Base-by-base conservation (phyloP, 2,329 filamentous ascomycete genomes). In the Stachybotrys echinatus region DNA sequence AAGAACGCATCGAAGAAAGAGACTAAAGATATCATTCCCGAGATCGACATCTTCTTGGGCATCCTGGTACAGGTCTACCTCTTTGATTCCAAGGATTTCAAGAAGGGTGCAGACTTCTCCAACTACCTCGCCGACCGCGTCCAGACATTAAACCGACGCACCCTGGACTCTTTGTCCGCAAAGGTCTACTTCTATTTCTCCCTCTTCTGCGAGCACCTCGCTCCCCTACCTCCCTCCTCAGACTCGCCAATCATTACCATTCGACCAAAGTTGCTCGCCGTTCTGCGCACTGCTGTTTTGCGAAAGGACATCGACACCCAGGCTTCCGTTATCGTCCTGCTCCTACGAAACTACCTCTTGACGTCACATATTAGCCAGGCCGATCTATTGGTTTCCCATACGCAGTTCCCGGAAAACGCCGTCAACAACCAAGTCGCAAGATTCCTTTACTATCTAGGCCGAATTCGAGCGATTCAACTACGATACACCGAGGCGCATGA, bases 141-240 rank as follows among this genome's bases (percentile, higher is more conserved):
- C 67, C 90, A 95, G 63, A 80, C 84, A 48, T 79, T 95, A 66
- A 99, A 99, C 76, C 88, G 94, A 55, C 86, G 94, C 61, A 97
- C 94, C 21, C 76, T 99, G 54, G 94, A 99, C 70, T 91, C 92
- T 46, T 83, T 99, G 52, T 89, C 92, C 52, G 91, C 92, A 57
- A 95, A 95, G 71, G 91, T 92, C 55, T 99, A 96, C 79, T 97
- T 96, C 73, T 99, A 99, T 78, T 96, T 90, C 73, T 90, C 90
- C 21, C 79, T 97, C 61, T 97, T 97, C 76, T 90, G 87, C 73
- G 94, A 99, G 78, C 86, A 95, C 70, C 81, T 95, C 54, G 83
- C 85, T 53, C 92, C 92, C 20, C 82, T 92, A 55, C 89, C 94
- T 42, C 92, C 92, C 21, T 96, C 92, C 48, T 87, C 90, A 50